Evolutionary conservation across 2,329 filamentous ascomycete genomes (phyloP).

Genomic region (Verticillium nonalfalfae): DNA sequence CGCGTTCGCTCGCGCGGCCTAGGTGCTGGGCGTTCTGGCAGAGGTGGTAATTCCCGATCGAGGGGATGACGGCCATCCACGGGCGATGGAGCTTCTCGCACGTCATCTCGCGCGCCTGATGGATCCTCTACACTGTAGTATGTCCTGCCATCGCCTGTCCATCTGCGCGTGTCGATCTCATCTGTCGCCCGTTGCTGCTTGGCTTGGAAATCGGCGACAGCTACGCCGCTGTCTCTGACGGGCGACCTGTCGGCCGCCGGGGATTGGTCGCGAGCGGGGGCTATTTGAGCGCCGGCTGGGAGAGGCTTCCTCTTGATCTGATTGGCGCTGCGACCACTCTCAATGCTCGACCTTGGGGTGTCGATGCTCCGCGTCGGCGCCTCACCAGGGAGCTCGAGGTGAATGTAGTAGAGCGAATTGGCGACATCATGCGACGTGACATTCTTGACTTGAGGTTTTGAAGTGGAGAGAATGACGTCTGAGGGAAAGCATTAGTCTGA

Average conservation of each 20-base stretch:
- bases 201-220: neutral
- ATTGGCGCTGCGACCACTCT: slow-evolving; percentile 32
- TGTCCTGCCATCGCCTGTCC: slow-evolving; percentile 1
- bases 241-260: neutral
- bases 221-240: neutral
- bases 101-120: neutral
- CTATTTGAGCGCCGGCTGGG: slow-evolving; percentile 21
- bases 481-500: slow-evolving; percentile 8
- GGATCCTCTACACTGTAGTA: neutral
- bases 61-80: neutral
- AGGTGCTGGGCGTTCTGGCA: neutral
- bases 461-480: slow-evolving; percentile 90
- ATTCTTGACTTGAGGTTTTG: slow-evolving; percentile 83
- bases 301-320: slow-evolving; percentile 48
- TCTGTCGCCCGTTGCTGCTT: neutral
- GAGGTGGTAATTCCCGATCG: neutral
- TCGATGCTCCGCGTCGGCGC: slow-evolving; percentile 20
- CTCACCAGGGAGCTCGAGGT: slow-evolving; percentile 63
- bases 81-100: neutral
- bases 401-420: slow-evolving; percentile 85
- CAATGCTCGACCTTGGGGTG: slow-evolving; percentile 34
- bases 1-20: neutral
- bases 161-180: neutral
- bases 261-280: neutral
- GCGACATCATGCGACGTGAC: slow-evolving; percentile 84